phyloP scores from a whole-genome alignment of 1,284 basidiomycete species.

The Flammula alnicola region DNA sequence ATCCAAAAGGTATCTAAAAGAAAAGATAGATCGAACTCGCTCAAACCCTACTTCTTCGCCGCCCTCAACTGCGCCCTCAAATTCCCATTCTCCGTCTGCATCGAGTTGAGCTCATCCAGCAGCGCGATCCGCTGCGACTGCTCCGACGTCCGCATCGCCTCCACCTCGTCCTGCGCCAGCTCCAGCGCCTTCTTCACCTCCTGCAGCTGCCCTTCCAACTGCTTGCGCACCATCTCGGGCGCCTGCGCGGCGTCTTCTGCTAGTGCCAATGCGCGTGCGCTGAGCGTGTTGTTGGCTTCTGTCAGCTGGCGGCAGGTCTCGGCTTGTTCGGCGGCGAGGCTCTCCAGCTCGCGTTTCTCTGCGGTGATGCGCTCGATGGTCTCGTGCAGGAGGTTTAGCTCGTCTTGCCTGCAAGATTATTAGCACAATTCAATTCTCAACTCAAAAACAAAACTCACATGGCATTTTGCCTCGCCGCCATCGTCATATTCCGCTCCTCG shows the following conservation, averaged over 20 bases:
- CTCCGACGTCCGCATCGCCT: conserved; percentile 65
- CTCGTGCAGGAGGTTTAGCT: conserved; percentile 66
- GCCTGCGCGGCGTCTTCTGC: conserved; percentile 75
- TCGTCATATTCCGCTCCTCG: conserved; percentile 69
- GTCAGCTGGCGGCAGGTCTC: conserved; percentile 73
- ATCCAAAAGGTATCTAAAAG: background rate
- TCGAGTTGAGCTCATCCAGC: conserved; percentile 77
- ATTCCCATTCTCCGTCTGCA: conserved; percentile 76
- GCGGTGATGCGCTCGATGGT: conserved; percentile 60
- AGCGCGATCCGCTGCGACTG: conserved; percentile 72
- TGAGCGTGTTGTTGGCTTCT: conserved; percentile 78
- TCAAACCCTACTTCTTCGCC: conserved; percentile 46
- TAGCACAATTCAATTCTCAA: conserved; percentile 8
- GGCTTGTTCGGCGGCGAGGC: conserved; percentile 70
- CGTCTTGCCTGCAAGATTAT: conserved; percentile 59
- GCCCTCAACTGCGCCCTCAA: conserved; percentile 71
- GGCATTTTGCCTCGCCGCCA: conserved; percentile 54
- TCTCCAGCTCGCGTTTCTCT: conserved; percentile 74
- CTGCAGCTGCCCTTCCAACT: conserved; percentile 41
- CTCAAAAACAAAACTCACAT: conserved; percentile 50
- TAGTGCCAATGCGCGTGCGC: conserved; percentile 70
- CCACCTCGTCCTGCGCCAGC: conserved; percentile 53
- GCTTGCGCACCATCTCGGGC: conserved; percentile 38
- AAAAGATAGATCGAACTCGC: conserved; percentile 8
- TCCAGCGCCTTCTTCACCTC: conserved; percentile 52